phyloP scores from a whole-genome alignment of 1,139 yeast species.

The Saccharomycopsis phalli region DNA sequence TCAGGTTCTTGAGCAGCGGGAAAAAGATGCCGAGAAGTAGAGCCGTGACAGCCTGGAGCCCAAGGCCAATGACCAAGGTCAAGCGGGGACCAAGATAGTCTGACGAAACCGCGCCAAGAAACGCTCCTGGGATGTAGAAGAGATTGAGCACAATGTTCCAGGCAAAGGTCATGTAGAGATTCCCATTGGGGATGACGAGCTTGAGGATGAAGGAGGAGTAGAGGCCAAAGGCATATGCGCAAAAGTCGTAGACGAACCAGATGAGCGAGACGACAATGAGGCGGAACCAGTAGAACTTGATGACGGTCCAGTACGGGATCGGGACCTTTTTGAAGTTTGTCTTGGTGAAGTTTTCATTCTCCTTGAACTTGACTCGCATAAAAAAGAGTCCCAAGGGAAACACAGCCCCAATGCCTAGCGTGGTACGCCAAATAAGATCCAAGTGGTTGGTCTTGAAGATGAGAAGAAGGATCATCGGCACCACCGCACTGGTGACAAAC shows the following conservation, averaged over 20 bases:
- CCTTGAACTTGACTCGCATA: slow-evolving; percentile 65
- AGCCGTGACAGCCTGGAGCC: slow-evolving; percentile 71
- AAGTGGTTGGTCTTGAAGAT: slow-evolving; percentile 64
- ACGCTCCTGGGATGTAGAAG: slow-evolving; percentile 84
- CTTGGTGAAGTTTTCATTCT: slow-evolving; percentile 61
- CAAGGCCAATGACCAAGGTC: slow-evolving; percentile 60
- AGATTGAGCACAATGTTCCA: slow-evolving; percentile 86
- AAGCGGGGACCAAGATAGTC: slow-evolving; percentile 88
- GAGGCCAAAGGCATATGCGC: slow-evolving; percentile 77
- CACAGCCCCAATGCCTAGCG: slow-evolving; percentile 84
- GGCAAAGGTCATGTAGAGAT: slow-evolving; percentile 69
- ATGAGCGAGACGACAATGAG: slow-evolving; percentile 58
- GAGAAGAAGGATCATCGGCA: slow-evolving; percentile 78
- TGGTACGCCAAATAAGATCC: slow-evolving; percentile 81
- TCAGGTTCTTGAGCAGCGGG: slow-evolving; percentile 42
- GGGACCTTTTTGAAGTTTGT: slow-evolving; percentile 55
- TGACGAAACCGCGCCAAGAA: slow-evolving; percentile 68
- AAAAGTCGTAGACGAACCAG: slow-evolving; percentile 90
- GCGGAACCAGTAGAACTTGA: slow-evolving; percentile 82
- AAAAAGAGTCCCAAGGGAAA: slow-evolving; percentile 74
- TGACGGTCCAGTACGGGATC: slow-evolving; percentile 58
- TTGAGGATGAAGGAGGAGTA: slow-evolving; percentile 63
- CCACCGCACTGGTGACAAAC: slow-evolving; percentile 73
- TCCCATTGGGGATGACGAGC: slow-evolving; percentile 48
- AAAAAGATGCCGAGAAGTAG: slow-evolving; percentile 77